A percentile compares a stretch with the other conserved stretches of the same genome.
Conservation (phyloP, 2,329 filamentous ascomycete species). For the Trichoderma polysporum region DNA sequence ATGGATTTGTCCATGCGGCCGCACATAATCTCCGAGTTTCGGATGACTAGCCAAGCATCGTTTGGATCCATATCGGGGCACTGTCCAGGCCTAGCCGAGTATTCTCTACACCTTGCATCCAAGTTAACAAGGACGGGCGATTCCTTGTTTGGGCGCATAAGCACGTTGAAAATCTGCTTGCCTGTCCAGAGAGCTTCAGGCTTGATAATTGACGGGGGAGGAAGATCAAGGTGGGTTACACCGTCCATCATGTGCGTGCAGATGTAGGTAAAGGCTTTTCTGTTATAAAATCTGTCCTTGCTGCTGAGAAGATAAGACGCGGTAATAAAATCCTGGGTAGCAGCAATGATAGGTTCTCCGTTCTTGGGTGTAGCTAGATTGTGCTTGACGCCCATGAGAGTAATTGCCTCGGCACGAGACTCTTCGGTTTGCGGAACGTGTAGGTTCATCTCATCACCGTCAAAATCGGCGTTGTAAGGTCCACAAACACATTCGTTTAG, state of each 20-base stretch:
- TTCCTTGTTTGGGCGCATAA: conserved; percentile 85
- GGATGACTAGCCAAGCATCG: conserved; percentile 87
- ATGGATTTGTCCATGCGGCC: conserved; percentile 97
- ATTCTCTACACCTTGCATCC: conserved; percentile 88
- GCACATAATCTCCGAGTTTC: conserved; percentile 97
- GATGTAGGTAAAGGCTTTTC: conserved; percentile 83
- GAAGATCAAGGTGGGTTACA: conserved; percentile 74
- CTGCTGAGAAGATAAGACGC: conserved; percentile 86
- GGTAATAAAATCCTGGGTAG: conserved; percentile 99
- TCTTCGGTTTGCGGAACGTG: conserved; percentile 98
- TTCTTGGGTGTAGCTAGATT: conserved; percentile 96
- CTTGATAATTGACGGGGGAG: conserved; percentile 81
- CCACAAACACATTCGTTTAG: conserved; percentile 98
- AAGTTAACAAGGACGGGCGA: conserved; percentile 84
- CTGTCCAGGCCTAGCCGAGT: conserved; percentile 58
- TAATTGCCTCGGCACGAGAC: conserved; percentile 89
- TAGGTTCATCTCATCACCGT: conserved; percentile 98
- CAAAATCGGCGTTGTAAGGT: conserved; percentile 98
- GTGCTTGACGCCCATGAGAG: conserved; percentile 96
- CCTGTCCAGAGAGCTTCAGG: conserved; percentile 91
- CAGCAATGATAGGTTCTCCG: conserved; percentile 95
- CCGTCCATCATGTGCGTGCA: conserved; percentile 93
- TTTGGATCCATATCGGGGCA: conserved; percentile 75
- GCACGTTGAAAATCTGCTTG: conserved; percentile 90
- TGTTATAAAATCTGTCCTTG: conserved; percentile 91